Conservation (phyloP, 352 stramenopile species). For the Phytophthora litchii region DNA sequence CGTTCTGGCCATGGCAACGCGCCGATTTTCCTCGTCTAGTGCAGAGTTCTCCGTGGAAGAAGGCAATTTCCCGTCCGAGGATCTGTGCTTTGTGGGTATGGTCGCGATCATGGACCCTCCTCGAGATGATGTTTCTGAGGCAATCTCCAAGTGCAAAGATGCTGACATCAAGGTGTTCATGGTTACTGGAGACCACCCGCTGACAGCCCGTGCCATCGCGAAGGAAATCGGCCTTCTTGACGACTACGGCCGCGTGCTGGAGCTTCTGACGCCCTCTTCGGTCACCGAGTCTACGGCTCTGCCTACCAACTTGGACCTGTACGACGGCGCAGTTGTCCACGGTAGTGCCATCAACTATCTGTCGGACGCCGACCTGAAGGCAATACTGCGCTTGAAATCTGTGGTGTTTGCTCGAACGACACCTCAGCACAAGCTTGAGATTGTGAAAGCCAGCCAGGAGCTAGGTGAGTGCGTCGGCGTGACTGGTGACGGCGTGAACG, state of each 20-base stretch:
- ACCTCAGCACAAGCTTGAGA: constrained; percentile 38
- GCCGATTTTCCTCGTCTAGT: constrained; percentile 30
- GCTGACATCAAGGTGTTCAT: constrained; percentile 93
- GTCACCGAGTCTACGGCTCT: constrained; percentile 1
- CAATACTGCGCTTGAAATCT: constrained; percentile 45
- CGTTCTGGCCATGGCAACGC: constrained; percentile 51
- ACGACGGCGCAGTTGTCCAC: constrained; percentile 72
- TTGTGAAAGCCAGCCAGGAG: constrained; percentile 28
- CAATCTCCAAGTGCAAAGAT: constrained; percentile 78
- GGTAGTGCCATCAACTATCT: constrained; percentile 39
- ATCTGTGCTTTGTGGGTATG: constrained; percentile 88
- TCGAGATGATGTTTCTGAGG: constrained; percentile 67
- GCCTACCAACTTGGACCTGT: constrained; percentile 35
- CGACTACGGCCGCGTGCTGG: constrained; percentile 33
- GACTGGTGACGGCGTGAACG: constrained; percentile 83
- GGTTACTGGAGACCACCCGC: constrained; percentile 91
- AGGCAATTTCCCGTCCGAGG: constrained; percentile 40
- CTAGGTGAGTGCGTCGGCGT: constrained; percentile 57
- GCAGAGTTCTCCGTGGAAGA: constrained; percentile 41
- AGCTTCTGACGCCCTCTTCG: constrained; percentile 13
- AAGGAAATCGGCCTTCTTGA: constrained; percentile 84
- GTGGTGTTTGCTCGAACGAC: constrained; percentile 96
- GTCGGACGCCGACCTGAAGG: constrained; percentile 36
- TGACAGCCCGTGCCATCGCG: constrained; percentile 89
- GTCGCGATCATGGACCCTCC: constrained; percentile 94